Evolutionary conservation across 1,284 basidiomycete genomes (phyloP).

Genomic region (Trichosporon sp.): DNA sequence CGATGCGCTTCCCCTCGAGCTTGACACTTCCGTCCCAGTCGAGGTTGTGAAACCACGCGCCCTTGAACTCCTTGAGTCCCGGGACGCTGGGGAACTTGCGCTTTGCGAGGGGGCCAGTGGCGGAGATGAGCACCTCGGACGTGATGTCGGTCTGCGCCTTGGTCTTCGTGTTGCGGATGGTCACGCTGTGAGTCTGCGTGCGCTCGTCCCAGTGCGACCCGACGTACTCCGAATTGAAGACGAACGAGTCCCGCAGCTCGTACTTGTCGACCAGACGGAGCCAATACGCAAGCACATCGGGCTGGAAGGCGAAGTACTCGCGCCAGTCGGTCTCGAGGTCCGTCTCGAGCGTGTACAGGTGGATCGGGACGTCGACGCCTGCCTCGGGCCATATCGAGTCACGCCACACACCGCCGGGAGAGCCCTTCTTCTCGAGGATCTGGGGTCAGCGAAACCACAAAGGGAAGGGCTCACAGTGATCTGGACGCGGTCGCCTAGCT

Average conservation of each 20-base stretch:
- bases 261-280: slow-evolving; percentile 31
- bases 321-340: slow-evolving; percentile 34
- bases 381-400: slow-evolving; percentile 35
- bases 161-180: slow-evolving; percentile 22
- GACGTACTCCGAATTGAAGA: slow-evolving; percentile 34
- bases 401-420: slow-evolving; percentile 39
- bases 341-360: slow-evolving; percentile 36
- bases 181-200: slow-evolving; percentile 33
- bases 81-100: slow-evolving; percentile 47
- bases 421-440: slow-evolving; percentile 34
- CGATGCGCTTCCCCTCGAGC: slow-evolving; percentile 11
- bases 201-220: slow-evolving; percentile 34
- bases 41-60: slow-evolving; percentile 48
- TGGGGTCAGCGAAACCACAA: background rate
- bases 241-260: slow-evolving; percentile 27
- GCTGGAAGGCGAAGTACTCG: slow-evolving; percentile 27
- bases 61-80: slow-evolving; percentile 47
- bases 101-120: slow-evolving; percentile 38
- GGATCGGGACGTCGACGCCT: slow-evolving; percentile 40
- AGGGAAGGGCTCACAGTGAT: slow-evolving; percentile 23
- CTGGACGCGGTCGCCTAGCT: slow-evolving; percentile 34
- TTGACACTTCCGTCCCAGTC: slow-evolving; percentile 42
- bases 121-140: slow-evolving; percentile 40
- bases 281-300: slow-evolving; percentile 34
- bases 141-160: slow-evolving; percentile 20